A percentile compares a stretch with the other conserved stretches of the same genome.
Conservation (phyloP, 768 basidiomycete genomes). For the Leccinum truebloodii region DNA sequence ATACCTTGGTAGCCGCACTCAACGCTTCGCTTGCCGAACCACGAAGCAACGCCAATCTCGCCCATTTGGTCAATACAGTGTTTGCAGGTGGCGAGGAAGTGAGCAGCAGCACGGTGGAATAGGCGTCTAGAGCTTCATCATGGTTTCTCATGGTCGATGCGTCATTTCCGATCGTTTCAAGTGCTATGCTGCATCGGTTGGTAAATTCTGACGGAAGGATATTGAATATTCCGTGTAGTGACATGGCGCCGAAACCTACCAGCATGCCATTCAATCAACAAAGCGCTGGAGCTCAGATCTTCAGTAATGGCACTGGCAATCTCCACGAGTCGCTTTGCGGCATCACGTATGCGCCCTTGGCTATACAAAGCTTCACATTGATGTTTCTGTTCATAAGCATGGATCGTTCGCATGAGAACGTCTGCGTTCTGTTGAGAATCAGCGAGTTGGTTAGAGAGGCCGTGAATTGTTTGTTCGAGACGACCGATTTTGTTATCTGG, state of each 20-base stretch:
- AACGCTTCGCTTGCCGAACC: background rate
- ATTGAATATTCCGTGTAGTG: background rate
- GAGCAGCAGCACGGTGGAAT: background rate
- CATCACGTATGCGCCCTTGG: background rate
- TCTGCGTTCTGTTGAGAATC: background rate
- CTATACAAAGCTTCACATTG: conserved; percentile 8
- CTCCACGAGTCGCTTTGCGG: background rate
- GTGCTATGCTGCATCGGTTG: background rate
- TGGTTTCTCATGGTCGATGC: background rate
- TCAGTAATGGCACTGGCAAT: background rate
- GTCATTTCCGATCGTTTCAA: conserved; percentile 1
- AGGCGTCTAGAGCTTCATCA: background rate
- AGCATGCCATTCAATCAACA: conserved; percentile 2
- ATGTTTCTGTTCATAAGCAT: conserved; percentile 2
- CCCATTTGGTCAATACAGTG: conserved; percentile 1
- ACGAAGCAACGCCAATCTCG: background rate
- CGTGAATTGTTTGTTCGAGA: background rate
- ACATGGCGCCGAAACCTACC: background rate
- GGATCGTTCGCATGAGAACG: background rate
- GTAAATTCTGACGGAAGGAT: conserved; percentile 2
- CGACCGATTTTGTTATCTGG: background rate
- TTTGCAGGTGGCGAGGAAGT: background rate
- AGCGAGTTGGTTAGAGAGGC: background rate
- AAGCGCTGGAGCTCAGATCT: background rate
- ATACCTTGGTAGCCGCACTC: background rate